Evolutionary conservation across 164 flowering plant genomes (phyloP), one percentile per base, ranked within the genome.

Genomic region (Vitis amurensis): DNA sequence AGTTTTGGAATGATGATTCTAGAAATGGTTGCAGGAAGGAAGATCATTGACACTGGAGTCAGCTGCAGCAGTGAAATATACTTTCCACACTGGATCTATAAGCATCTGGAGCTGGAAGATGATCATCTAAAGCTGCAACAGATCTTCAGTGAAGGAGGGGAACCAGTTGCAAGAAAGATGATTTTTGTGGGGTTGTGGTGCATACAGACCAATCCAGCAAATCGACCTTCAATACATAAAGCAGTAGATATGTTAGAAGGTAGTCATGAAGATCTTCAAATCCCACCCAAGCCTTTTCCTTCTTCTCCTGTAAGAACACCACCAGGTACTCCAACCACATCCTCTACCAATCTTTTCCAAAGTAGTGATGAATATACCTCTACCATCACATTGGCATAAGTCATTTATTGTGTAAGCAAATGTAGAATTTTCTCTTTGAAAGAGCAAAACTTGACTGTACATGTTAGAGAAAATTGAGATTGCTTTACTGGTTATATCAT

Each of bases 1-100:
- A 78, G 81, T 14, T 78, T 74, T 15, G 79, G 77, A 31, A 79
- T 76, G 83, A 27, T 80, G 79, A 50, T 77, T 55, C 68, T 77
- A 37, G 78, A 77, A 52, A 76, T 80, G 74, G 68, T 76, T 19
- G 76, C 76, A 2, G 72, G 55, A 55, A 71, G 73, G 31, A 74
- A 66, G 14, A 71, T 68, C 9, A 1, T 19, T 31, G 59, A 61
- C 16, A 66, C 1, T 15, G 23, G 11, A 10, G 65, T 15, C 1
- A 17, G 64, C 16, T 14, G 61, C 0, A 67, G 56, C 19, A 70
- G 75, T 51, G 69, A 72, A 69, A 55, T 59, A 14, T 70, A 76
- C 50, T 73, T 79, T 53, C 77, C 73, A 2, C 44, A 70, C 19
- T 73, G 65, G 77, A 62, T 77, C 8, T 72, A 77, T 56, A 63